A percentile compares a stretch with the other conserved stretches of the same genome.
Conservation (phyloP, 1,139 yeast genomes). For the Pichia sp. region DNA sequence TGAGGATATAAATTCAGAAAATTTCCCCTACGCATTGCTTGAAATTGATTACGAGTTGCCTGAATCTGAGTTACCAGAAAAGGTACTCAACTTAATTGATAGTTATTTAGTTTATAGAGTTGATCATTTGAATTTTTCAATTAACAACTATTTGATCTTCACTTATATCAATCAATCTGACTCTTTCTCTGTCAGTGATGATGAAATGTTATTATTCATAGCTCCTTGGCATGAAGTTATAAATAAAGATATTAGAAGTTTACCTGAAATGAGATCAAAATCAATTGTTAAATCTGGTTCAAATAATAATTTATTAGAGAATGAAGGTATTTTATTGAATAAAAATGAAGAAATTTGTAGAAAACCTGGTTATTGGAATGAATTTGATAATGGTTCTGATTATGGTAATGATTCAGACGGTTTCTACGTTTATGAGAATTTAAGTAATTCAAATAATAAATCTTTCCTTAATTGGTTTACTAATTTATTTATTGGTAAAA, state of each 20-base stretch:
- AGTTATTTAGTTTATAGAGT: conserved; percentile 32
- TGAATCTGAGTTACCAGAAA: conserved; percentile 27
- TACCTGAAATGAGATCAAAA: conserved; percentile 23
- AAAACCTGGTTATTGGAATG: conserved; percentile 60
- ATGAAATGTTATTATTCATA: conserved; percentile 20
- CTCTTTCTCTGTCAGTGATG: conserved; percentile 16
- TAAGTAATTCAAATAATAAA: conserved; percentile 29
- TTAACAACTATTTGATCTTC: conserved; percentile 29
- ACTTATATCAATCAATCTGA: conserved; percentile 21
- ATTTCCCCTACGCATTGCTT: conserved; percentile 42
- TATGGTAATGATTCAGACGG: conserved; percentile 18
- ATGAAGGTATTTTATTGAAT: conserved; percentile 21
- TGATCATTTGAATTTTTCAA: conserved; percentile 28
- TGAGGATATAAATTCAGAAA: conserved; percentile 10
- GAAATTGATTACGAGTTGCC: conserved; percentile 39
- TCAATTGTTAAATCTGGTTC: conserved; percentile 2
- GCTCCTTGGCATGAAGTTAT: conserved; percentile 31
- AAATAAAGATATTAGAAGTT: conserved; percentile 31
- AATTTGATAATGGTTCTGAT: conserved; percentile 53
- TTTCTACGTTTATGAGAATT: conserved; percentile 39
- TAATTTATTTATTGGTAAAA: conserved; percentile 18
- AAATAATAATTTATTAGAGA: not conserved
- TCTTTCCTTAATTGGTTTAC: conserved; percentile 12
- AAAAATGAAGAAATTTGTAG: conserved; percentile 28
- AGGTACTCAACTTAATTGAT: conserved; percentile 28